These are phyloP conservation scores for Fusarium sororula DNA, from an alignment of 2,329 filamentous ascomycete genomes.

Conservation along the genomic window DNA sequence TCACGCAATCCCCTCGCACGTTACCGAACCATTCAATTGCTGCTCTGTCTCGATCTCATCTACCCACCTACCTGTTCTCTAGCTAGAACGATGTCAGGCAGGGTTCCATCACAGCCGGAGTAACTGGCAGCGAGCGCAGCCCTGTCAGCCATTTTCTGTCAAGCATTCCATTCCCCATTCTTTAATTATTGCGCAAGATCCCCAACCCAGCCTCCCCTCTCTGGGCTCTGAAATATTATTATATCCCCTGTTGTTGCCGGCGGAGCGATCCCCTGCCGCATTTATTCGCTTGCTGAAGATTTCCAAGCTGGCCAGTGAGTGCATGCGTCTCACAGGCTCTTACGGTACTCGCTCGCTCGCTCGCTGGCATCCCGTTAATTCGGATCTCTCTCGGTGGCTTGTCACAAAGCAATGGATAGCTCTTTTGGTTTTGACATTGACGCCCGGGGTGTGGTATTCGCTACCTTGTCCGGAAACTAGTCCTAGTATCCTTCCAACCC, in stretches of 20 bases:
- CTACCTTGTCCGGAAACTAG: constrained; percentile 27
- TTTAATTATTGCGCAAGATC: constrained; percentile 31
- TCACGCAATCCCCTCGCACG: constrained; percentile 1
- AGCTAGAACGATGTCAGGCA: neutral
- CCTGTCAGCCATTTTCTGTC: constrained; percentile 20
- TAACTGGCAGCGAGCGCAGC: constrained; percentile 24
- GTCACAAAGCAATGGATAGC: constrained; percentile 37
- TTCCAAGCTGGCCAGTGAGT: constrained; percentile 20
- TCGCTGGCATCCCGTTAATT: constrained; percentile 24
- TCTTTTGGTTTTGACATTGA: constrained; percentile 26
- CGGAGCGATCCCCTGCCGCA: constrained; percentile 18
- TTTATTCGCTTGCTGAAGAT: constrained; percentile 16
- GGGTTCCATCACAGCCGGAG: constrained; percentile 5
- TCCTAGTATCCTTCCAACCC: constrained; percentile 17
- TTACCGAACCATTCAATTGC: neutral
- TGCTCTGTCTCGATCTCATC: neutral
- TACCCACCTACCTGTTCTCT: neutral
- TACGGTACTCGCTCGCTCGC: constrained; percentile 7
- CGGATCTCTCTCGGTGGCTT: constrained; percentile 37
- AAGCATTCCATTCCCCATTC: constrained; percentile 34
- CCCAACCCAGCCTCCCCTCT: constrained; percentile 14
- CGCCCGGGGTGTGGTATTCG: constrained; percentile 20
- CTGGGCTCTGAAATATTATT: constrained; percentile 6
- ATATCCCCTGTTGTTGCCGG: constrained; percentile 13
- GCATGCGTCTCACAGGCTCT: constrained; percentile 20